Evolutionary conservation across 2,329 filamentous ascomycete species (phyloP).

Genomic region (Lecanicillium sp.): DNA sequence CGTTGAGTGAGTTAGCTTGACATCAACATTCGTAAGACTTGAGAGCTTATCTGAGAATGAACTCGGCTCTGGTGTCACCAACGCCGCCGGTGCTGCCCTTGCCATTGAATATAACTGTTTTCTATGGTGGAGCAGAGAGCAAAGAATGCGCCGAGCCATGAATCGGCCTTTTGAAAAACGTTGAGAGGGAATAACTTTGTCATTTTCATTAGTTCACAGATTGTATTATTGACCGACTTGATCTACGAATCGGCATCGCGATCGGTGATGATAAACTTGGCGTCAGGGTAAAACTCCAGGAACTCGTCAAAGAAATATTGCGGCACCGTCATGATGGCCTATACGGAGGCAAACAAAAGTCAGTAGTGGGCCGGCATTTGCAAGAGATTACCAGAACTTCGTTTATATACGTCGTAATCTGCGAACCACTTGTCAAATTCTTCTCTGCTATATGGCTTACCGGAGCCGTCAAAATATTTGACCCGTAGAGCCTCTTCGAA

Average conservation of each 20-base stretch:
- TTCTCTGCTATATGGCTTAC: slow-evolving; percentile 21
- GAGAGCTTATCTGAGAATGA: too few species aligned
- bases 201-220: slow-evolving; percentile 8
- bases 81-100: too few species aligned
- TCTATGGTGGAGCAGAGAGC: background rate
- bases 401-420: slow-evolving; percentile 25
- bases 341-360: background rate
- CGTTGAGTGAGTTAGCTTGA: too few species aligned
- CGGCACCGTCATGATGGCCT: background rate
- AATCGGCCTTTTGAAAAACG: background rate
- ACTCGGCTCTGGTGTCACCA: too few species aligned
- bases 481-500: slow-evolving; percentile 20
- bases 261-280: slow-evolving; percentile 28
- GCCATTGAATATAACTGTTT: background rate
- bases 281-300: slow-evolving; percentile 23
- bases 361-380: too few species aligned
- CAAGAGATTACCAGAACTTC: too few species aligned
- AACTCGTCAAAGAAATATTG: slow-evolving; percentile 13
- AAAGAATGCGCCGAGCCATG: background rate
- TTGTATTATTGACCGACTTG: slow-evolving; percentile 23
- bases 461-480: slow-evolving; percentile 17
- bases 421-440: slow-evolving; percentile 32
- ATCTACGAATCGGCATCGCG: slow-evolving; percentile 17
- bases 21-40: too few species aligned
- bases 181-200: background rate